Percentiles rank a stretch among this genome's conserved stretches.
phyloP scores from a whole-genome alignment of 345 rosid species.

The Euphorbia pulcherrima region DNA sequence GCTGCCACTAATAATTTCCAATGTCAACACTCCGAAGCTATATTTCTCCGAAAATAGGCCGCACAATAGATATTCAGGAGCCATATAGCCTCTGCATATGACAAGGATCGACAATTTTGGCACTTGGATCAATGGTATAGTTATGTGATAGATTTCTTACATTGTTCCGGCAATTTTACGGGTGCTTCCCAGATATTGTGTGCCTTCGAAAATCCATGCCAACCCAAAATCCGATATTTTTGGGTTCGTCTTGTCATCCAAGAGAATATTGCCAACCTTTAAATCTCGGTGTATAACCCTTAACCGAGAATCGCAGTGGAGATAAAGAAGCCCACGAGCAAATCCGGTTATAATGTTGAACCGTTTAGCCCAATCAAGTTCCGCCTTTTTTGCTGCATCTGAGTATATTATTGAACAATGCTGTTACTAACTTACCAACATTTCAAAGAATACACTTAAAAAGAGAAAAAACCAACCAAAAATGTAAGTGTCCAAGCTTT shows the following conservation, averaged over 20 bases:
- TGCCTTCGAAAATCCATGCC: slow-evolving; percentile 23
- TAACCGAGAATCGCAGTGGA: slow-evolving; percentile 18
- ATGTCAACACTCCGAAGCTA: slow-evolving; percentile 12
- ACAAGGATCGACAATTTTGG: not conserved
- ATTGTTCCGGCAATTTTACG: slow-evolving; percentile 19
- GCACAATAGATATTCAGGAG: slow-evolving; percentile 11
- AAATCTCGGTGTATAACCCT: slow-evolving; percentile 16
- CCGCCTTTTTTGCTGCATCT: slow-evolving; percentile 19
- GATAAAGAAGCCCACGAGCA: slow-evolving; percentile 21
- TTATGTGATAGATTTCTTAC: slow-evolving; percentile 7
- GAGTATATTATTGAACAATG: not conserved
- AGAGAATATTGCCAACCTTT: slow-evolving; percentile 22
- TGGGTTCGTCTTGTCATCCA: slow-evolving; percentile 23
- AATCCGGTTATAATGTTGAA: slow-evolving; percentile 14
- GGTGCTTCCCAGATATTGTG: slow-evolving; percentile 14
- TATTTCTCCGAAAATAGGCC: slow-evolving; percentile 14
- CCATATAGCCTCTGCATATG: slow-evolving; percentile 15
- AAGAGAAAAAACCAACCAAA: slow-evolving; percentile 16
- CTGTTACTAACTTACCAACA: no score
- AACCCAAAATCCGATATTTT: slow-evolving; percentile 32
- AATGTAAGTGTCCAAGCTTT: slow-evolving; percentile 20
- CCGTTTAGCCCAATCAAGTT: slow-evolving; percentile 18
- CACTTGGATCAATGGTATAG: not conserved
- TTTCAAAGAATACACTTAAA: not conserved
- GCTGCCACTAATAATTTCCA: slow-evolving; percentile 14